Evolutionary conservation across 2,329 filamentous ascomycete genomes (phyloP).

Genomic region (Colletotrichum sp.): DNA sequence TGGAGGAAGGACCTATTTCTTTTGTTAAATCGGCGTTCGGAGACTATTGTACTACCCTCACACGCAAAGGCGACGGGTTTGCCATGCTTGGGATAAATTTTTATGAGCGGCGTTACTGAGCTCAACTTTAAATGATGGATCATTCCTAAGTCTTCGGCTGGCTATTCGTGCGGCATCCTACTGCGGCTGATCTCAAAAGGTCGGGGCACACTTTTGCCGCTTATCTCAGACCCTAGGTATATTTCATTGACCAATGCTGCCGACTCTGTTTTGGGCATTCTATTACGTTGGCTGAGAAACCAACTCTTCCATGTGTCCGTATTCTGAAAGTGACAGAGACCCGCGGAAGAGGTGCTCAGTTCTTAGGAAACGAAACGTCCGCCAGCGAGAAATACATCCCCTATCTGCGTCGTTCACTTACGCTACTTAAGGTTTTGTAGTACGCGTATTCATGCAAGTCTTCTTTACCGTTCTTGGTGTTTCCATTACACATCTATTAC

Average conservation of each 20-base stretch:
- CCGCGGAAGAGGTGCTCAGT: background rate
- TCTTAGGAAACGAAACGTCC: background rate
- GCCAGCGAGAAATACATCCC: background rate
- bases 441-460: background rate
- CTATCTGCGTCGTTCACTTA: background rate
- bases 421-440: background rate
- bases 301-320: fast-evolving
- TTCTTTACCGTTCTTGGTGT: background rate
- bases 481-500: background rate
- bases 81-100: background rate
- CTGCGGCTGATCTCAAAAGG: background rate
- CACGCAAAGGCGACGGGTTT: background rate
- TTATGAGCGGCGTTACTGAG: background rate
- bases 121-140: background rate
- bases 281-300: background rate
- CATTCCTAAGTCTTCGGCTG: background rate
- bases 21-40: background rate
- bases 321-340: background rate
- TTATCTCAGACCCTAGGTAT: background rate
- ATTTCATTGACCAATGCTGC: background rate
- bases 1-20: background rate
- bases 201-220: background rate
- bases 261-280: background rate
- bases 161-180: background rate
- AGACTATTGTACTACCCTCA: background rate